Evolutionary conservation across 2,329 filamentous ascomycete genomes (phyloP).

Genomic region (Magnaporthales sp.): DNA sequence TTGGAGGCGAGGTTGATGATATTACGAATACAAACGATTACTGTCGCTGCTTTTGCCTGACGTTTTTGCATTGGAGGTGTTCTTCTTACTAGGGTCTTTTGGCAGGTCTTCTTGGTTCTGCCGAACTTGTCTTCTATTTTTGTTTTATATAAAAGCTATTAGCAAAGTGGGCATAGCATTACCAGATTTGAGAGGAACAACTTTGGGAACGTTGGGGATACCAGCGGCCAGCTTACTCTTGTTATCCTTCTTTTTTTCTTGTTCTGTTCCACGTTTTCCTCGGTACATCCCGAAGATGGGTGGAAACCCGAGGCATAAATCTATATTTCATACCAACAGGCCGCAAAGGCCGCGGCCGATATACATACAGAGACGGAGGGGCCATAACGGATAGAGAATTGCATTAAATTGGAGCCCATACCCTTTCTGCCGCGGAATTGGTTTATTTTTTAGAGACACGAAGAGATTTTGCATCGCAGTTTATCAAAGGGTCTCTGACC

Average conservation of each 20-base stretch:
- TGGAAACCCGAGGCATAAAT: neutral
- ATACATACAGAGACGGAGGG: neutral
- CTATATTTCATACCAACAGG: neutral
- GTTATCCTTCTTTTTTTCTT: neutral
- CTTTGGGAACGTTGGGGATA: neutral
- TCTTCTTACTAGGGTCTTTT: neutral
- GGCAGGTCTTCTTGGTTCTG: neutral
- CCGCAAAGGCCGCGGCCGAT: neutral
- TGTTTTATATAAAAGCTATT: neutral
- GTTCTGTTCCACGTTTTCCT: too few relatives aligned
- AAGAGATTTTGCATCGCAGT: neutral
- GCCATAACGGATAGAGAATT: neutral
- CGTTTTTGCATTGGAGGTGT: constrained; percentile 3
- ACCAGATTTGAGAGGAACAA: neutral
- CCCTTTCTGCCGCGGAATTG: neutral
- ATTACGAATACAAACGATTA: neutral
- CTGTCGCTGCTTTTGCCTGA: neutral
- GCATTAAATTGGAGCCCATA: neutral
- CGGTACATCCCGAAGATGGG: neutral
- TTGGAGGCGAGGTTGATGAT: constrained; percentile 32
- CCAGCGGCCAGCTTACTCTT: neutral
- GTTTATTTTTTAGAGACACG: neutral
- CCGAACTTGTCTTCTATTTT: neutral
- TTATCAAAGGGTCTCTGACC: neutral
- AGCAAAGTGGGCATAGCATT: neutral